These are phyloP conservation scores for Haematococcus sp. DNA, from an alignment of 139 green algal genomes.

Conservation along the genomic window DNA sequence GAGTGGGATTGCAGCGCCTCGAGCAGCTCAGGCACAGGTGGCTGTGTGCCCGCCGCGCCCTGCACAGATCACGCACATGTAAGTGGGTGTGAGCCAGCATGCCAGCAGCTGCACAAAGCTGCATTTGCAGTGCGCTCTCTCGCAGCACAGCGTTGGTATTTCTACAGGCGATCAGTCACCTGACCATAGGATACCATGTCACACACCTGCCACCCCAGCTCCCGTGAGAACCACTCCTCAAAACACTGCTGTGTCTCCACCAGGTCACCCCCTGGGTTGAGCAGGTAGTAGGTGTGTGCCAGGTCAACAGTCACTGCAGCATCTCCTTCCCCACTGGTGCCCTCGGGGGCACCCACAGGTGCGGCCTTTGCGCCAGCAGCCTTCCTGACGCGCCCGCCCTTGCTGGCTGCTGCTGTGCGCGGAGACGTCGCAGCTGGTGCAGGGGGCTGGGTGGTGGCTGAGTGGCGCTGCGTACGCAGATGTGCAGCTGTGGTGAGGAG, in stretches of 20 bases:
- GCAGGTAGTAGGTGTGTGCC: slow-evolving; percentile 64
- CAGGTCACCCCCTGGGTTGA: slow-evolving; percentile 89
- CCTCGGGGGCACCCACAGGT: no score
- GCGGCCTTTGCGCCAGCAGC: not conserved
- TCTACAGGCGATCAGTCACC: not conserved
- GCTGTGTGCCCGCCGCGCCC: slow-evolving; percentile 51
- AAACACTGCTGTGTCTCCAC: slow-evolving; percentile 74
- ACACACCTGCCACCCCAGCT: slow-evolving; percentile 73
- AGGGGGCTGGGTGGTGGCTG: not conserved
- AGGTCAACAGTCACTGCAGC: slow-evolving; percentile 29
- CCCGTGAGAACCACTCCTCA: slow-evolving; percentile 59
- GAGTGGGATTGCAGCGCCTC: slow-evolving; percentile 52
- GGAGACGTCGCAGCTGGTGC: not conserved
- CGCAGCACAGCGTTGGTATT: not conserved
- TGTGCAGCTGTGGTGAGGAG: slow-evolving; percentile 33
- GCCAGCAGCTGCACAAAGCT: not conserved
- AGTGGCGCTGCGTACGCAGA: not conserved
- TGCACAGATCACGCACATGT: slow-evolving; percentile 22
- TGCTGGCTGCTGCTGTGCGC: not conserved
- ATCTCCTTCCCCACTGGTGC: not conserved
- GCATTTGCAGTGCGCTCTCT: not conserved
- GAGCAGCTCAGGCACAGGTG: slow-evolving; percentile 39
- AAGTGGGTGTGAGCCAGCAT: not conserved
- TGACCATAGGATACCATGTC: no score
- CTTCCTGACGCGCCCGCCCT: not conserved